phyloP scores from a whole-genome alignment of 1,139 yeast species.

The Geotrichum fermentans region DNA sequence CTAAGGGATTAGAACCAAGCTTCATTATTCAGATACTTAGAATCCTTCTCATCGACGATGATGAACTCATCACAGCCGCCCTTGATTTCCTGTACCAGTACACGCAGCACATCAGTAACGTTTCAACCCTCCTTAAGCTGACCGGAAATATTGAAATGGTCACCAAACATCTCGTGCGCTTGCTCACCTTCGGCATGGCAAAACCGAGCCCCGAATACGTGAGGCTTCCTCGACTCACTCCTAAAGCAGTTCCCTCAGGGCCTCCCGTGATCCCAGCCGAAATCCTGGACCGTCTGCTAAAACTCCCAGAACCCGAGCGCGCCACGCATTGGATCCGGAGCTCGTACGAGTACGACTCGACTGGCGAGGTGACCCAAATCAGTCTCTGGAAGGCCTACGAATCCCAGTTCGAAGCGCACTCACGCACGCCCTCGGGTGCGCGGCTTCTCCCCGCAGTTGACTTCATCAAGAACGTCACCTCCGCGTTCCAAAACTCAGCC shows the following conservation, averaged over 20 bases:
- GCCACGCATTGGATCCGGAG: conserved; percentile 95
- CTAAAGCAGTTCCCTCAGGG: conserved; percentile 44
- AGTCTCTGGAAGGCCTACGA: conserved; percentile 95
- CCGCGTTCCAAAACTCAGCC: conserved; percentile 81
- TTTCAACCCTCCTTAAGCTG: conserved; percentile 30
- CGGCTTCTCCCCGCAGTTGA: conserved; percentile 89
- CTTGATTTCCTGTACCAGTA: conserved; percentile 65
- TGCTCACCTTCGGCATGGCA: conserved; percentile 51
- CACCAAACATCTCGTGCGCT: conserved; percentile 44
- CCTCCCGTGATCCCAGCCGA: conserved; percentile 66
- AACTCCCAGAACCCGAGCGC: conserved; percentile 77
- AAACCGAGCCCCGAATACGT: conserved; percentile 35
- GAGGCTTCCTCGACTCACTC: conserved; percentile 38
- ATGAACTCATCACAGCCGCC: conserved; percentile 57
- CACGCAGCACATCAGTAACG: conserved; percentile 47
- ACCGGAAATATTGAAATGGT: conserved; percentile 44
- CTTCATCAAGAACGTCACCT: conserved; percentile 87
- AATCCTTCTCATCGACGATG: conserved; percentile 46
- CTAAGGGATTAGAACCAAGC: conserved; percentile 35
- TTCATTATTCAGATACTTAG: conserved; percentile 41
- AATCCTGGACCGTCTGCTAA: conserved; percentile 57
- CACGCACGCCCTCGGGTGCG: conserved; percentile 39
- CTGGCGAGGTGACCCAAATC: conserved; percentile 90
- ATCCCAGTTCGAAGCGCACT: conserved; percentile 60
- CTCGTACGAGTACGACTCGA: conserved; percentile 73